Conservation (phyloP, 495 filamentous ascomycete species). For the Neurospora intermedia region DNA sequence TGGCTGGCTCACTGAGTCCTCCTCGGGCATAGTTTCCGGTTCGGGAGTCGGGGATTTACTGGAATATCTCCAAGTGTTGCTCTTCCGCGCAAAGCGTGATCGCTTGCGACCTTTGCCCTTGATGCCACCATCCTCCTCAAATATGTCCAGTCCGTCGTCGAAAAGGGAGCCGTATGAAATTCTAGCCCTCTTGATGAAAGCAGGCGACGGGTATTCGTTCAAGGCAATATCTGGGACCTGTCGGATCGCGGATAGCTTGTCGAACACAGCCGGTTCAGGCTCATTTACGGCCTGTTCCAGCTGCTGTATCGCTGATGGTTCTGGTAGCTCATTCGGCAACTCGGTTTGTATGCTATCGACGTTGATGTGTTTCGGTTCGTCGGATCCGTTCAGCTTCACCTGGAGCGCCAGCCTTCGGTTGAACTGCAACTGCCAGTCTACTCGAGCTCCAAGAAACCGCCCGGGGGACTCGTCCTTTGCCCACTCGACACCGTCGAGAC, state of each 20-base stretch:
- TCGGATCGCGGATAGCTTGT: conserved; percentile 4
- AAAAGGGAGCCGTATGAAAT: conserved; percentile 50
- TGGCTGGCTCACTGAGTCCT: neutral
- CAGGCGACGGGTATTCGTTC: conserved; percentile 59
- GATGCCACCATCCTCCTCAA: conserved; percentile 58
- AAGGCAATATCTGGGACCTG: conserved; percentile 10
- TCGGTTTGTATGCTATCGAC: conserved; percentile 33
- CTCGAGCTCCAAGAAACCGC: conserved; percentile 52
- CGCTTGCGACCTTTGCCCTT: conserved; percentile 59
- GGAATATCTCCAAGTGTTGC: conserved; percentile 58
- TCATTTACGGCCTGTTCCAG: neutral
- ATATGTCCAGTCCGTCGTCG: conserved; percentile 52
- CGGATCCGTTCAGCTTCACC: conserved; percentile 31
- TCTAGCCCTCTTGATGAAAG: conserved; percentile 57
- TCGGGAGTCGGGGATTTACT: conserved; percentile 57
- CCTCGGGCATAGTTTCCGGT: conserved; percentile 22
- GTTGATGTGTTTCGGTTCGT: conserved; percentile 27
- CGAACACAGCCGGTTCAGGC: conserved; percentile 1
- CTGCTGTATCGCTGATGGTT: conserved; percentile 1
- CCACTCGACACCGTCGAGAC: conserved; percentile 56
- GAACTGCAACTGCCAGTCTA: conserved; percentile 68
- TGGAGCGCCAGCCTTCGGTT: conserved; percentile 46
- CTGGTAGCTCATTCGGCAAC: neutral
- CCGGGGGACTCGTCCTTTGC: conserved; percentile 37
- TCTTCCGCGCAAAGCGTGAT: conserved; percentile 57